Evolutionary conservation across 129 eudicot species (phyloP).

Genomic region (Chrysanthemum seticuspe): DNA sequence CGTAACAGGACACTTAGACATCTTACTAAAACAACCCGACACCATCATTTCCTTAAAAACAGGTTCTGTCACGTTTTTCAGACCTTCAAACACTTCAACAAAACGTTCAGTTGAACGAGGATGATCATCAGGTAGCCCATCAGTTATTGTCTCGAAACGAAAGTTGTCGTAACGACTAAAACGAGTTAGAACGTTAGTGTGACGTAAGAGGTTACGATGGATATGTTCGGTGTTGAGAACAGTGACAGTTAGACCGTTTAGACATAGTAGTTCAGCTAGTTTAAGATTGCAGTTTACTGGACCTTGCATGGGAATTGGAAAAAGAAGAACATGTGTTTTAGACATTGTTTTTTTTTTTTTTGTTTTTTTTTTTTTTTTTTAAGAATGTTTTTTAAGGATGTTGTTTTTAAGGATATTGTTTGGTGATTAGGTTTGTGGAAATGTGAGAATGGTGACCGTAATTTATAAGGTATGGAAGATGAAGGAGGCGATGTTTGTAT

Average conservation of each 20-base stretch:
- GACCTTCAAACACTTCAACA: constrained; percentile 16
- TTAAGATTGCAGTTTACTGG: constrained; percentile 56
- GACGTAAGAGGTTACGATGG: constrained; percentile 37
- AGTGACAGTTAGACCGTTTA: constrained; percentile 42
- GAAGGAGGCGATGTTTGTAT: not conserved
- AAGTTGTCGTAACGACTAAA: constrained; percentile 34
- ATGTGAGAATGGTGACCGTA: not conserved
- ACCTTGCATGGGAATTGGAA: constrained; percentile 64
- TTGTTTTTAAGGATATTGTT: not conserved
- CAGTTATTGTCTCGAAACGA: constrained; percentile 36
- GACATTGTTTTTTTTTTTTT: too few species aligned
- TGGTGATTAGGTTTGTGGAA: not conserved
- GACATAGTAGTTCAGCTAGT: constrained; percentile 55
- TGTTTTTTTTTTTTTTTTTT: too few species aligned
- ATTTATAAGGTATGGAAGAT: constrained; percentile 2
- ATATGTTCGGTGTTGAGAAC: constrained; percentile 59
- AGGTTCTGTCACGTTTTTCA: constrained; percentile 27
- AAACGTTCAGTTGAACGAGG: constrained; percentile 37
- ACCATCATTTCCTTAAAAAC: constrained; percentile 32
- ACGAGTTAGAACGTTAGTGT: constrained; percentile 33
- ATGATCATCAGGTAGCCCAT: constrained; percentile 49
- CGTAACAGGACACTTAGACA: constrained; percentile 29
- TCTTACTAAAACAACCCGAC: constrained; percentile 32
- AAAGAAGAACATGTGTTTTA: constrained; percentile 54
- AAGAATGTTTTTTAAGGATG: not conserved